Conservation (phyloP, 371 early-diverging fungal species). For the Cokeromyces recurvatus region DNA sequence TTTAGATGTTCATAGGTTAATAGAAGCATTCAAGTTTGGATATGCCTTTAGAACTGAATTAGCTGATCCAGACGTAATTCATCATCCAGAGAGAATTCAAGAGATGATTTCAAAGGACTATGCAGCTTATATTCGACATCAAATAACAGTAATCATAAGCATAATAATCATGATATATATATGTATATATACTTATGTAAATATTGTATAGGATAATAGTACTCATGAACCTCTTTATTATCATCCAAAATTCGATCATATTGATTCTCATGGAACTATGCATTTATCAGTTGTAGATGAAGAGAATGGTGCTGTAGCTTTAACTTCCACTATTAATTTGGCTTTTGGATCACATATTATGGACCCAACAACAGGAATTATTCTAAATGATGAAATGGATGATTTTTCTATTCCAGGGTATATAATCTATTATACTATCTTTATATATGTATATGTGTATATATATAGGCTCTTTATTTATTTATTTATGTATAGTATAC, state of each 20-base stretch:
- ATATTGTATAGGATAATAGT: conserved; percentile 27
- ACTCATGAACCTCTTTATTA: conserved; percentile 64
- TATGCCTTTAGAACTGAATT: conserved; percentile 82
- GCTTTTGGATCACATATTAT: conserved; percentile 93
- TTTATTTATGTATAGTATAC: conserved; percentile 18
- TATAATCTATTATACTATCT: too few relatives aligned
- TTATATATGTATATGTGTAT: too few relatives aligned
- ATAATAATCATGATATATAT: not conserved
- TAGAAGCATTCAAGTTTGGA: conserved; percentile 92
- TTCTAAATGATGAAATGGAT: conserved; percentile 98
- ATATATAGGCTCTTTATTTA: too few relatives aligned
- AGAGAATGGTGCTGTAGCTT: conserved; percentile 80
- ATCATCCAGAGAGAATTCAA: conserved; percentile 45
- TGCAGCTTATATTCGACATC: conserved; percentile 61
- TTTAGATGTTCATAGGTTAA: conserved; percentile 69
- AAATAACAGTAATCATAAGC: conserved; percentile 62
- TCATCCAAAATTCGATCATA: conserved; percentile 68
- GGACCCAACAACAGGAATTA: conserved; percentile 93
- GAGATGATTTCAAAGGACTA: conserved; percentile 67
- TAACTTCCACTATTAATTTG: conserved; percentile 96
- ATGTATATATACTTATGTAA: not conserved
- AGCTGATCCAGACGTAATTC: conserved; percentile 76
- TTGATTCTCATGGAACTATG: conserved; percentile 94
- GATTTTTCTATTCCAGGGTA: conserved; percentile 93
- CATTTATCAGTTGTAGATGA: conserved; percentile 91